Percentiles rank a stretch among this genome's conserved stretches.
Evolutionary conservation across 2,329 filamentous ascomycete species (phyloP).

Genomic region (Cordyceps militaris): DNA sequence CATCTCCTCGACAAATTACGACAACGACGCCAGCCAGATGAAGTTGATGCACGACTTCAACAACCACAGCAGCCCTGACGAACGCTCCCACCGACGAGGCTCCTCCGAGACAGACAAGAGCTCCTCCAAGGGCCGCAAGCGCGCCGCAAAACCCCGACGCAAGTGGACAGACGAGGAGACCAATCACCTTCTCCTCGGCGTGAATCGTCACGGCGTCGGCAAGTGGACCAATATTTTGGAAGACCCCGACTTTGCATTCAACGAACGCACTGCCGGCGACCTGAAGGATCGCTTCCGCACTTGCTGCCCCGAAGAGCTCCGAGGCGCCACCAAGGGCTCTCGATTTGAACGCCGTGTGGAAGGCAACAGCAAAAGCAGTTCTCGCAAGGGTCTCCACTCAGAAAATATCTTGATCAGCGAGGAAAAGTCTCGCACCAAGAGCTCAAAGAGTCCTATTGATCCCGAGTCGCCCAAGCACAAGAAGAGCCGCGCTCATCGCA

Average conservation of each 20-base stretch:
- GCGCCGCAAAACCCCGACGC: slow-evolving; percentile 49
- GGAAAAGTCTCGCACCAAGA: slow-evolving; percentile 22
- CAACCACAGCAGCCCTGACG: slow-evolving; percentile 25
- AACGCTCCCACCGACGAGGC: slow-evolving; percentile 17
- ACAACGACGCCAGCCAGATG: slow-evolving; percentile 37
- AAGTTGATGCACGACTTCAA: slow-evolving; percentile 35
- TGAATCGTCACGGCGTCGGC: slow-evolving; percentile 55
- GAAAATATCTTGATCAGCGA: slow-evolving; percentile 52
- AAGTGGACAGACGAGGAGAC: slow-evolving; percentile 63
- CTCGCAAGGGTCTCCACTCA: slow-evolving; percentile 42
- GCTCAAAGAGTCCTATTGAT: slow-evolving; percentile 21
- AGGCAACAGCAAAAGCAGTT: slow-evolving; percentile 23
- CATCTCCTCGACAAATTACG: slow-evolving; percentile 51
- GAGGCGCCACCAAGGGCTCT: slow-evolving; percentile 31
- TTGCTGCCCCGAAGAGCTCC: slow-evolving; percentile 56
- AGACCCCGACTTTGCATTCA: slow-evolving; percentile 53
- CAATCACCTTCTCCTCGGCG: slow-evolving; percentile 53
- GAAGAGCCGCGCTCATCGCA: slow-evolving; percentile 48
- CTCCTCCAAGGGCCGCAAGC: slow-evolving; percentile 40
- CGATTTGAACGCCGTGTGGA: slow-evolving; percentile 19
- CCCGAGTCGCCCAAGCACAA: slow-evolving; percentile 35
- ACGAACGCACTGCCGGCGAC: slow-evolving; percentile 54
- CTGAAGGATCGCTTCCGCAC: slow-evolving; percentile 61
- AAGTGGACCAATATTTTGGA: slow-evolving; percentile 60
- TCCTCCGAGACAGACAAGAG: slow-evolving; percentile 27